phyloP scores from a whole-genome alignment of 352 stramenopile species.

The Globisporangium takayamanum region DNA sequence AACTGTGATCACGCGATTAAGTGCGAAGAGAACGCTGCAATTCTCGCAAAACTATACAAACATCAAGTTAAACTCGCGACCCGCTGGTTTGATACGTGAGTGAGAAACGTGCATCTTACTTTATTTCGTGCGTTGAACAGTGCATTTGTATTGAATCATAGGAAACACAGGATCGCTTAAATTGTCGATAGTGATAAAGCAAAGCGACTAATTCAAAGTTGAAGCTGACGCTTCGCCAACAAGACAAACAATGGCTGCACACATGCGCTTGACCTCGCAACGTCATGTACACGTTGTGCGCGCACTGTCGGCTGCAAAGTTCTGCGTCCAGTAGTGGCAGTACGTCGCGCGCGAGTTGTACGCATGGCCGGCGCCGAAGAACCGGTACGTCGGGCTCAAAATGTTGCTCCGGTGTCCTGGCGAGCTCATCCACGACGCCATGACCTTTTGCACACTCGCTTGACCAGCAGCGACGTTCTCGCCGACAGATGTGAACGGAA shows the following conservation, averaged over 20 bases:
- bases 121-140: too few relatives aligned
- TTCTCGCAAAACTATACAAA: too few relatives aligned
- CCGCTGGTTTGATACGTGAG: too few relatives aligned
- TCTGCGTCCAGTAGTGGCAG: conserved; percentile 21
- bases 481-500: conserved; percentile 21
- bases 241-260: neutral
- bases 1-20: neutral
- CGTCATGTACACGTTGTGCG: conserved; percentile 15
- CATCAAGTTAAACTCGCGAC: too few relatives aligned
- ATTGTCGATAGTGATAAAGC: too few relatives aligned
- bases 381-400: conserved; percentile 16
- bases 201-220: too few relatives aligned
- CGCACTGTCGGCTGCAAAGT: conserved; percentile 14
- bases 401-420: conserved; percentile 19
- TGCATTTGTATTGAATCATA: too few relatives aligned
- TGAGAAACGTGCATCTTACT: too few relatives aligned
- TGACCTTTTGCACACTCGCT: too few relatives aligned
- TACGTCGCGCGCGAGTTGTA: conserved; percentile 14
- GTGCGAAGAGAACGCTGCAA: neutral
- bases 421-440: conserved; percentile 1
- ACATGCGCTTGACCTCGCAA: conserved; percentile 10
- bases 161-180: too few relatives aligned
- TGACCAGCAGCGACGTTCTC: conserved; percentile 18
- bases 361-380: conserved; percentile 18
- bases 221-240: too few relatives aligned